Conservation (phyloP, 495 filamentous ascomycete species). For the Tetracladium setigerum region DNA sequence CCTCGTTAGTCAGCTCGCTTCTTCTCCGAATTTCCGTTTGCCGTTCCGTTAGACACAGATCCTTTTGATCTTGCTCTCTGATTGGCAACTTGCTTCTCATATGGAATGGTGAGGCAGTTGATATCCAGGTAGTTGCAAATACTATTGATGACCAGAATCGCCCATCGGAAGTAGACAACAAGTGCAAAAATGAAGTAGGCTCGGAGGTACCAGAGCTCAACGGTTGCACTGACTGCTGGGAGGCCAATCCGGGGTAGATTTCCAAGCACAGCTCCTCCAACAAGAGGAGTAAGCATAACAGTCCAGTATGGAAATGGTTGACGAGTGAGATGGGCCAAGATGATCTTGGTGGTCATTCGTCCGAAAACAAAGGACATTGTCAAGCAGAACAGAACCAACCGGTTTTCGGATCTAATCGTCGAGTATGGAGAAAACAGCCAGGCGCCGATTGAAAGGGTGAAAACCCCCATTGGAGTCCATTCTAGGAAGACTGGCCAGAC, state of each 20-base stretch:
- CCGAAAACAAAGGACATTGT: conserved; percentile 95
- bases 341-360: conserved; percentile 99
- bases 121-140: conserved; percentile 92
- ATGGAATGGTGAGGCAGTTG: conserved; percentile 84
- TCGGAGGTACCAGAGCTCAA: conserved; percentile 76
- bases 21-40: conserved; percentile 9
- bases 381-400: conserved; percentile 84
- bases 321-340: conserved; percentile 85
- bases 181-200: conserved; percentile 74
- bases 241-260: conserved; percentile 79
- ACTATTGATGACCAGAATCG: conserved; percentile 77
- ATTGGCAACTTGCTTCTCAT: conserved; percentile 41
- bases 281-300: conserved; percentile 73
- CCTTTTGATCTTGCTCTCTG: conserved; percentile 8
- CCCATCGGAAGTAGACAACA: conserved; percentile 86
- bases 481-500: conserved; percentile 83
- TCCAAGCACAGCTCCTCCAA: conserved; percentile 74
- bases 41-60: conserved; percentile 6
- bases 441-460: conserved; percentile 59
- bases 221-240: conserved; percentile 42
- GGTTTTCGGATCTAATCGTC: conserved; percentile 68
- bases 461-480: conserved; percentile 86
- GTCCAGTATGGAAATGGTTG: conserved; percentile 98
- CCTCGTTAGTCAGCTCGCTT: conserved; percentile 15
- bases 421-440: conserved; percentile 91